Percentiles rank a stretch among this genome's conserved stretches.
Conservation (phyloP, 1,139 yeast genomes). For the Candida tetrigidarum region DNA sequence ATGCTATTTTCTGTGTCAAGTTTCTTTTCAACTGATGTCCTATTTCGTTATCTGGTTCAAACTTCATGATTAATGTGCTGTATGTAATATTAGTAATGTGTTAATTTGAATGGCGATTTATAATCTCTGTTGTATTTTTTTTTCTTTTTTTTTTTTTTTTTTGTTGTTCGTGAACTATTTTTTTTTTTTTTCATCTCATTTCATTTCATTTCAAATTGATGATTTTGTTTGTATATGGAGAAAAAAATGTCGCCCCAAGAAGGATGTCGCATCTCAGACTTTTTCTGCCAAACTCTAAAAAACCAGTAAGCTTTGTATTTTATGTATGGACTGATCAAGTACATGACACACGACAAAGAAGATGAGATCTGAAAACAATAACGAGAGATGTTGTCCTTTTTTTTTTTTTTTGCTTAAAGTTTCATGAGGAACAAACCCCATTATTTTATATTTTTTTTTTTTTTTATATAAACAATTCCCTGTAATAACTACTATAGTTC, state of each 20-base stretch:
- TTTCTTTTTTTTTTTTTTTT: neutral
- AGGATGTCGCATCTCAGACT: too few relatives aligned
- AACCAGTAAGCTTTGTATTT: too few relatives aligned
- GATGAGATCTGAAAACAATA: too few relatives aligned
- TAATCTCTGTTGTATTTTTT: neutral
- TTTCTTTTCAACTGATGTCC: constrained; percentile 41
- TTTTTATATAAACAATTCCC: too few relatives aligned
- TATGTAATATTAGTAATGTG: neutral
- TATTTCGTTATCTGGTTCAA: constrained; percentile 48
- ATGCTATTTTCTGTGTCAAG: constrained; percentile 40
- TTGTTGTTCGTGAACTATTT: neutral
- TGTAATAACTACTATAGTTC: constrained; percentile 5
- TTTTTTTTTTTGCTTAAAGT: neutral
- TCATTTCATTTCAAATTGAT: too few relatives aligned
- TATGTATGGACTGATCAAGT: too few relatives aligned
- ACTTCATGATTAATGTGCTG: constrained; percentile 23
- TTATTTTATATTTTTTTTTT: too few relatives aligned
- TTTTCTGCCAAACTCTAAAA: too few relatives aligned
- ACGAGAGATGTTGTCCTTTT: too few relatives aligned
- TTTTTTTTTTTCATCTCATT: constrained; percentile 2
- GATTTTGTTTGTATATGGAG: too few relatives aligned
- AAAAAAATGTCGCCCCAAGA: too few relatives aligned
- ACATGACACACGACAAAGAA: too few relatives aligned
- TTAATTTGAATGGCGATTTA: neutral
- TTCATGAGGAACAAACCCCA: neutral